Conservation (phyloP, 2,329 filamentous ascomycete species). For the Nigrospora oryzae region DNA sequence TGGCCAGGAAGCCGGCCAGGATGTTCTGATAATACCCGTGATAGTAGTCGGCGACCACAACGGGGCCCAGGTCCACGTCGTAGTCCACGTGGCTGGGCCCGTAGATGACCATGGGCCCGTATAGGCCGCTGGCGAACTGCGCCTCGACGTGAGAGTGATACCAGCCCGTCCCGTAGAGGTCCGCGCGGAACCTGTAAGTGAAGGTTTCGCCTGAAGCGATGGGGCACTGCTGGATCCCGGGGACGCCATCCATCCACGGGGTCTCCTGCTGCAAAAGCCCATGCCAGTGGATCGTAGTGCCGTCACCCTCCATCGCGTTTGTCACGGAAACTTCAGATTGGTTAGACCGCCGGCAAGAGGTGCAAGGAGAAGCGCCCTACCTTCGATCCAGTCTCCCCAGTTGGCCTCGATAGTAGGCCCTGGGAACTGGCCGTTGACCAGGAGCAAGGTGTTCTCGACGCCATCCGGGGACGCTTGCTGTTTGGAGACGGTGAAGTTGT, state of each 20-base stretch:
- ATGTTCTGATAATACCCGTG: conserved; percentile 12
- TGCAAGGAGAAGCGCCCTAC: conserved; percentile 1
- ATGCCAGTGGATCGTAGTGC: conserved; percentile 11
- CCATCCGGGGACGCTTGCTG: conserved; percentile 33
- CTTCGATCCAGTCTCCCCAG: conserved; percentile 31
- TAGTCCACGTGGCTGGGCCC: conserved; percentile 9
- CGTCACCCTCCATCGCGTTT: conserved; percentile 39
- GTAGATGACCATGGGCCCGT: conserved; percentile 28
- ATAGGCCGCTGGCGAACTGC: conserved; percentile 32
- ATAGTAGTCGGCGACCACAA: conserved; percentile 3
- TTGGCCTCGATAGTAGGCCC: conserved; percentile 40
- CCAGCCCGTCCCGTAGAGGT: conserved; percentile 17
- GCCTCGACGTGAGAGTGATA: conserved; percentile 26
- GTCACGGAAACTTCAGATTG: background rate
- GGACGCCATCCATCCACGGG: conserved; percentile 14
- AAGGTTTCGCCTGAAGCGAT: conserved; percentile 8
- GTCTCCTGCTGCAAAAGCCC: conserved; percentile 9
- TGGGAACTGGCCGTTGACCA: conserved; percentile 44
- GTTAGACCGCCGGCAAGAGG: background rate
- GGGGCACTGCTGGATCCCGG: conserved; percentile 9
- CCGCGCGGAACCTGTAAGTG: conserved; percentile 10
- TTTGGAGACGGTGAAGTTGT: conserved; percentile 25
- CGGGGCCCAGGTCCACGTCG: conserved; percentile 10
- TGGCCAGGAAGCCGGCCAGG: conserved; percentile 12
- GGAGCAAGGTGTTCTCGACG: conserved; percentile 30